These are phyloP conservation scores for Cryomyces minteri DNA, from an alignment of 495 filamentous ascomycete species.

Conservation along the genomic window DNA sequence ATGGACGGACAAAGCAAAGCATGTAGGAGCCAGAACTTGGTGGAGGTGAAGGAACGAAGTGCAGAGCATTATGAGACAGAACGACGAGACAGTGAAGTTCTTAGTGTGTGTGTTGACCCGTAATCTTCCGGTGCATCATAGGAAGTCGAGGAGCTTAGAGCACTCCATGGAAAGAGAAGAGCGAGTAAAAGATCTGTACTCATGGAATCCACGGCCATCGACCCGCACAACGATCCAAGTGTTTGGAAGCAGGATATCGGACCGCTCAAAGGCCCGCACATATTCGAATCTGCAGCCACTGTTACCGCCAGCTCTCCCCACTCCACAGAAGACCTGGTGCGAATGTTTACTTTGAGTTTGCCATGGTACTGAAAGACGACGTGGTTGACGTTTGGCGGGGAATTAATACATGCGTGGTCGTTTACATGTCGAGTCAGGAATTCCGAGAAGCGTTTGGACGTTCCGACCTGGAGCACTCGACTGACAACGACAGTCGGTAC, in stretches of 20 bases:
- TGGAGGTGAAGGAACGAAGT: not conserved
- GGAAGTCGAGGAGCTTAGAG: too few relatives aligned
- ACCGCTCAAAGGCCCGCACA: slow-evolving; percentile 73
- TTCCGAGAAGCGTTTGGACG: too few relatives aligned
- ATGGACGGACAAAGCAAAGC: not conserved
- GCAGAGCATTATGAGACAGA: slow-evolving; percentile 4
- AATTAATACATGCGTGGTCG: too few relatives aligned
- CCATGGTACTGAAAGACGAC: slow-evolving; percentile 22
- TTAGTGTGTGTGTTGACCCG: too few relatives aligned
- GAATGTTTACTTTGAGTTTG: slow-evolving; percentile 40
- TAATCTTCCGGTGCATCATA: too few relatives aligned
- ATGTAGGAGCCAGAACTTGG: too few relatives aligned
- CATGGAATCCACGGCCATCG: slow-evolving; percentile 83
- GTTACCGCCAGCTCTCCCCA: not conserved
- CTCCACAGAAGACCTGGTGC: slow-evolving; percentile 9
- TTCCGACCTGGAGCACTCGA: too few relatives aligned
- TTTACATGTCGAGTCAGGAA: too few relatives aligned
- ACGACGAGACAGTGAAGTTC: too few relatives aligned
- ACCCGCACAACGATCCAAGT: slow-evolving; percentile 90
- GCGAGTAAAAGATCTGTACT: slow-evolving; percentile 28
- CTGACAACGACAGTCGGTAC: too few relatives aligned
- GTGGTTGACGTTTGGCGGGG: too few relatives aligned
- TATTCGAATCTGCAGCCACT: slow-evolving; percentile 58
- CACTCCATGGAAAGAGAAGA: not conserved
- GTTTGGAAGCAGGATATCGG: slow-evolving; percentile 60